Conservation (phyloP, 306 rosid species). For the Rubus parviflorus region DNA sequence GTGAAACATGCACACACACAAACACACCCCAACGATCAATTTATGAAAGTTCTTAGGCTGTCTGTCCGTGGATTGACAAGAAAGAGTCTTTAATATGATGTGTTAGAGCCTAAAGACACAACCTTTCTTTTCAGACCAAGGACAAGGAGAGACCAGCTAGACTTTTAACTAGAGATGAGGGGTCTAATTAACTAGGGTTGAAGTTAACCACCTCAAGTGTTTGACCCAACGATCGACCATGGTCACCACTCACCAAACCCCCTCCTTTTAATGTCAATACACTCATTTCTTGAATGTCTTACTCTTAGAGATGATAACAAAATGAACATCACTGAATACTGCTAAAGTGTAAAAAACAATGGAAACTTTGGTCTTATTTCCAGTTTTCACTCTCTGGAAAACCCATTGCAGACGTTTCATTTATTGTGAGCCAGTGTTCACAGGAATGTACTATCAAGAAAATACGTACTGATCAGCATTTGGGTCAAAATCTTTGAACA, state of each 20-base stretch:
- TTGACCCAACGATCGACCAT: constrained; percentile 46
- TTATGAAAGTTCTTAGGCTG: constrained; percentile 54
- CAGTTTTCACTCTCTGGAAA: constrained; percentile 34
- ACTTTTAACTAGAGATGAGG: background rate
- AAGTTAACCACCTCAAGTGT: constrained; percentile 50
- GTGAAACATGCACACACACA: constrained; percentile 13
- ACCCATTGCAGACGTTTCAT: constrained; percentile 57
- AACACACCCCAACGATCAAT: constrained; percentile 22
- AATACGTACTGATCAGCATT: constrained; percentile 24
- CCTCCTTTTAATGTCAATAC: background rate
- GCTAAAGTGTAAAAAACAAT: background rate
- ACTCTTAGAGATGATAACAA: background rate
- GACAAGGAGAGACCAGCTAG: background rate
- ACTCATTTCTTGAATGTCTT: background rate
- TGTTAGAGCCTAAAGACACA: constrained; percentile 42
- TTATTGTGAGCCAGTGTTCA: constrained; percentile 42
- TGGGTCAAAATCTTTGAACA: constrained; percentile 43
- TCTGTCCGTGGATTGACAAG: constrained; percentile 66
- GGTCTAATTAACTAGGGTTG: constrained; percentile 10
- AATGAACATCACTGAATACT: background rate
- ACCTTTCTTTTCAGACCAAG: constrained; percentile 48
- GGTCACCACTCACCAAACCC: constrained; percentile 25
- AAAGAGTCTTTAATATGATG: constrained; percentile 56
- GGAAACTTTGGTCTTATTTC: background rate
- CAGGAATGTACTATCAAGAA: constrained; percentile 49